Base-by-base conservation (phyloP, 345 rosid species). In the Aquilaria malaccensis region DNA sequence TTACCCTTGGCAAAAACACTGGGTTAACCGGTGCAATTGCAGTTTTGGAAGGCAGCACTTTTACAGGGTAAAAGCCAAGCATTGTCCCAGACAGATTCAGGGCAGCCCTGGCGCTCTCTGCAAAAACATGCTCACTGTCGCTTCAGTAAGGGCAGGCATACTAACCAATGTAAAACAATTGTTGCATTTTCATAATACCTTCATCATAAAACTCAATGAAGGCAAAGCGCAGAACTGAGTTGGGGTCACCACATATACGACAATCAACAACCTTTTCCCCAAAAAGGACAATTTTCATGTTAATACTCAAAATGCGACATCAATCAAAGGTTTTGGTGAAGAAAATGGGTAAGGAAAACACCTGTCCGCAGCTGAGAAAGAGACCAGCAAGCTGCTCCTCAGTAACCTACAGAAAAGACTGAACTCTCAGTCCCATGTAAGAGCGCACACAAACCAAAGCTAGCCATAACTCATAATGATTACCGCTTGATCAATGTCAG, bases 11-110 rank as follows among this genome's bases (percentile, higher is more conserved):
- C 79, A 95, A 79, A 67, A 86, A 95, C 11, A 97, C 88, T 11
- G 99, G 99, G 79, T 95, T 95, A 70, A 95, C 99, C 33, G 99
- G 99, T 30, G 99, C 99, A 62, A 95, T 95, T 9, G 99, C 99
- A 14, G 99, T 95, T 84, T 85, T 95, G 41, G 99, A 95, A 74
- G 99, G 98, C 80, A 88, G 81, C 73, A 95, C 99, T 70, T 76
- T 83, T 49, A 95, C 83, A 45, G 99, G 99, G 74, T 91, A 91
- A 74, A 69, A 88, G 31, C 99, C 98, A 29, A 95, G 96, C 67
- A 95, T 75, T 14, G 94, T 95, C 45, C 98, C 99, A 0, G 95
- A 77, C 86, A 95, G 78, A 72, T 55, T 81, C 80, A 95, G 72
- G 69, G 99, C 98, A 80, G 82, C 74, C 78, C 76, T 84, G 33